These are phyloP conservation scores for Globomyces sp. DNA, from an alignment of 371 early-diverging fungal species.

Conservation along the genomic window DNA sequence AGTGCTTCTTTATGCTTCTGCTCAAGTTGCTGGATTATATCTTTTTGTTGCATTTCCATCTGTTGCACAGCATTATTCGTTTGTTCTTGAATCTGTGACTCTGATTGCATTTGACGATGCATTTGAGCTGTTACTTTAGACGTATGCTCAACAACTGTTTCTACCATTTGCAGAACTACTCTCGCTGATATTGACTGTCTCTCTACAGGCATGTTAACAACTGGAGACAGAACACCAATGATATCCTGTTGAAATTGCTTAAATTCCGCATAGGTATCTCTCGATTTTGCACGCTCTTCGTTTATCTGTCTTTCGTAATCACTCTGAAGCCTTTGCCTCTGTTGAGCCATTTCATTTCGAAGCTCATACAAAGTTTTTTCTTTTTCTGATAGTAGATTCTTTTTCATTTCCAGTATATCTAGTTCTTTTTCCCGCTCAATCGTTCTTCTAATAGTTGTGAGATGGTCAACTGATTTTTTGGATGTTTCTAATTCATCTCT, in stretches of 20 bases:
- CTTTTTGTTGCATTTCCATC: neutral
- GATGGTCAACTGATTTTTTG: slow-evolving; percentile 22
- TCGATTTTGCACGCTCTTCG: neutral
- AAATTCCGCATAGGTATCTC: neutral
- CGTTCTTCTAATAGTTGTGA: slow-evolving; percentile 33
- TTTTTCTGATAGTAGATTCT: slow-evolving; percentile 39
- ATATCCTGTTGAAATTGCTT: neutral
- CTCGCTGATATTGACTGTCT: neutral
- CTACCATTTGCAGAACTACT: neutral
- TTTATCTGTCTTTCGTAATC: neutral
- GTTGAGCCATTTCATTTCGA: slow-evolving; percentile 15
- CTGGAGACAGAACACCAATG: neutral
- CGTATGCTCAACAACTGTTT: neutral
- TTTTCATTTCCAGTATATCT: slow-evolving; percentile 38
- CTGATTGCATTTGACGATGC: neutral
- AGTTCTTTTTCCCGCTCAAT: slow-evolving; percentile 44
- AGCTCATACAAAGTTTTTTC: slow-evolving; percentile 39
- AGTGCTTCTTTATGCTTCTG: neutral
- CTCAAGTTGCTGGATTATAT: neutral
- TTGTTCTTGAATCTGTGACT: neutral
- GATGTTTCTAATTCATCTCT: slow-evolving; percentile 19
- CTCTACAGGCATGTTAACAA: neutral
- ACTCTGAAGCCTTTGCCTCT: neutral
- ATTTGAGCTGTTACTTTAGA: neutral
- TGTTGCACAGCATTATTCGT: neutral